Conservation (phyloP, 2,329 filamentous ascomycete species). For the Microdochium trichocladiopsis region DNA sequence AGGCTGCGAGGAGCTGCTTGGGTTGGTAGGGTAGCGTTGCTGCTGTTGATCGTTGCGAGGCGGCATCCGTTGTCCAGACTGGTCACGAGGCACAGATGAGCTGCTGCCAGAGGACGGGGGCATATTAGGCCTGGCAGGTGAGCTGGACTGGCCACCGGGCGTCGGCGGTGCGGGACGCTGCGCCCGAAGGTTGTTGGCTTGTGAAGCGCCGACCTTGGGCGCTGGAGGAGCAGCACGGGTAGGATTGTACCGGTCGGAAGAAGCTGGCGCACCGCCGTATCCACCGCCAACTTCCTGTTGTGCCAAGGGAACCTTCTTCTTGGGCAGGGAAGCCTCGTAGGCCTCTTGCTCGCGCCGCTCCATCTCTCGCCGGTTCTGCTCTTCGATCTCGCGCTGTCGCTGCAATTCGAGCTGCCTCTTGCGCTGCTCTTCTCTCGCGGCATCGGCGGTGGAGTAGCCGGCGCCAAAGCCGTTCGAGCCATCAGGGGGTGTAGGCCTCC, state of each 20-base stretch:
- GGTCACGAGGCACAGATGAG: constrained; percentile 34
- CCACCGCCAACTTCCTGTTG: constrained; percentile 84
- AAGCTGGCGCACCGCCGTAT: constrained; percentile 37
- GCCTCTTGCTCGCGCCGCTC: constrained; percentile 72
- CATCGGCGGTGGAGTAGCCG: constrained; percentile 39
- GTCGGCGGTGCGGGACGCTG: constrained; percentile 79
- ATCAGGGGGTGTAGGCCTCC: constrained; percentile 38
- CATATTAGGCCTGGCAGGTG: constrained; percentile 36
- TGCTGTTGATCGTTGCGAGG: constrained; percentile 41
- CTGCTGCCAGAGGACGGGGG: constrained; percentile 42
- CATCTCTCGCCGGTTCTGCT: constrained; percentile 61
- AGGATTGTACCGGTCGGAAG: constrained; percentile 70
- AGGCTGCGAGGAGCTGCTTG: constrained; percentile 41
- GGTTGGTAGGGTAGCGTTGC: constrained; percentile 51
- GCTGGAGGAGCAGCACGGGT: constrained; percentile 77
- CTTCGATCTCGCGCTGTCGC: constrained; percentile 49
- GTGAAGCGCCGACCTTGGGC: constrained; percentile 50
- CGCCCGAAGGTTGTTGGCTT: constrained; percentile 53
- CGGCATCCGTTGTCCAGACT: constrained; percentile 30
- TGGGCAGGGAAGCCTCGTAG: constrained; percentile 84
- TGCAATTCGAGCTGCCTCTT: constrained; percentile 57
- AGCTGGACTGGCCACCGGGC: constrained; percentile 32
- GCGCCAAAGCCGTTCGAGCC: constrained; percentile 43
- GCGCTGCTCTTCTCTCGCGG: constrained; percentile 48
- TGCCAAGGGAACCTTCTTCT: constrained; percentile 71